phyloP scores from a whole-genome alignment of 148 eudicot species.

The Vaccinium vitisidaea region DNA sequence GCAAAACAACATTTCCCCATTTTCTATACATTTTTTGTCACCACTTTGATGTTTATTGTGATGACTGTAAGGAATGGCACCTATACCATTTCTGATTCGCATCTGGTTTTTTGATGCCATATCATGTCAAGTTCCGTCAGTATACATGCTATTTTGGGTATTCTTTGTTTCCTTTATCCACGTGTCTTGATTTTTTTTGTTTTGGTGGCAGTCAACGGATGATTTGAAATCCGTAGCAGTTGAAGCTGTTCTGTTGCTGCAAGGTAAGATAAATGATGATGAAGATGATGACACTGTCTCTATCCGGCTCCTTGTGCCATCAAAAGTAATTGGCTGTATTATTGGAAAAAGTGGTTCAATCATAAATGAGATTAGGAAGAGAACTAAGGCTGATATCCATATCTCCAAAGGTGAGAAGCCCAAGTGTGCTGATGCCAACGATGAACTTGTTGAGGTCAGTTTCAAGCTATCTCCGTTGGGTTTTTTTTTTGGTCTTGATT shows the following conservation, averaged over 20 bases:
- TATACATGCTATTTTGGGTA: not conserved
- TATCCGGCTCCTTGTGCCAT: constrained; percentile 66
- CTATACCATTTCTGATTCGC: not conserved
- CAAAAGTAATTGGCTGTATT: constrained; percentile 81
- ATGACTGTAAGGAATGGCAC: not conserved
- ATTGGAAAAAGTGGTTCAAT: constrained; percentile 93
- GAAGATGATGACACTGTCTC: constrained; percentile 67
- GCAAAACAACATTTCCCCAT: not conserved
- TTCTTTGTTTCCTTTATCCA: not conserved
- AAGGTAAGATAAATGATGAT: constrained; percentile 84
- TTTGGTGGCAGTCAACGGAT: constrained; percentile 54
- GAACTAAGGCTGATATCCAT: constrained; percentile 69
- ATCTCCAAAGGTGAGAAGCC: constrained; percentile 77
- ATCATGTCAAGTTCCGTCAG: not conserved
- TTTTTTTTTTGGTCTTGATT: not conserved
- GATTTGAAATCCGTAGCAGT: constrained; percentile 84
- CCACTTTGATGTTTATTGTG: not conserved
- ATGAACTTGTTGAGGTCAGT: constrained; percentile 76
- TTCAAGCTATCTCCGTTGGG: not conserved
- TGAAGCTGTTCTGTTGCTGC: constrained; percentile 89
- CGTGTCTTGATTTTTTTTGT: constrained; percentile 13
- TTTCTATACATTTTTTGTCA: not conserved
- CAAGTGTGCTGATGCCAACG: constrained; percentile 58
- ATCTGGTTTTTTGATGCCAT: not conserved
- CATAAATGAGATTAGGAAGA: constrained; percentile 80